Base-by-base conservation (phyloP, 495 filamentous ascomycete species). In the Penicillium manginii region DNA sequence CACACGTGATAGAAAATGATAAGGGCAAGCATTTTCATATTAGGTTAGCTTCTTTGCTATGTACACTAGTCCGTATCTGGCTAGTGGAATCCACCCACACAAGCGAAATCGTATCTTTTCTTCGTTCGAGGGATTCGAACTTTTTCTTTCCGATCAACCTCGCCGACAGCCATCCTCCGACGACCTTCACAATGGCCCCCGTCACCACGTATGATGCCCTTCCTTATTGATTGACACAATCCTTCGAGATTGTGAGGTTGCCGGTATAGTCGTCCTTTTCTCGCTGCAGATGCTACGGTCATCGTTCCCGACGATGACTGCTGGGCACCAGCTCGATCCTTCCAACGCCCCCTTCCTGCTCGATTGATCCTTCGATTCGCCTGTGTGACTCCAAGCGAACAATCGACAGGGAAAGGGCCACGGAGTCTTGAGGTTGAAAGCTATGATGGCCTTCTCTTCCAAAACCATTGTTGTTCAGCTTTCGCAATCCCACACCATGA, bases 341-440 rank as follows among this genome's bases (percentile, higher is more conserved):
- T 92, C 89, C 81, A 72, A 68, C 68, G 69, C 73, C 76, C 78
- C 80, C 79, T 81, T 84, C 77, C 69, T 55, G 50, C 52, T 56
- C 65, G 62, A 64, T 43, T n/a, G n/a, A 57, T 58, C 59, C 69
- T 73, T 60, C 58, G 70, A 65, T 75, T 80, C 47, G 58, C 59
- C 31, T 49, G 15, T 52, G 52, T 53, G 49, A 49, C 35, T 60
- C 55, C 26, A 78, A 69, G 61, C 69, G 73, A 32, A 75, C 47
- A 61, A 69, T 67, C 71, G 78, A 81, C 54, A 58, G 57, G 57
- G 78, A 75, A 79, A 71, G 78, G 78, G 66, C 76, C 70, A 69
- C 64, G 80, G 89, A 91, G 89, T 90, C 73, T 92, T 91, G 89
- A 84, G 84, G 84, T 75, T 88, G 87, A 89, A 90, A 84, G 80